Percentiles rank a stretch among this genome's conserved stretches.
These are phyloP conservation scores for Cerrena zonata DNA, from an alignment of 1,284 basidiomycete genomes.

Conservation along the genomic window DNA sequence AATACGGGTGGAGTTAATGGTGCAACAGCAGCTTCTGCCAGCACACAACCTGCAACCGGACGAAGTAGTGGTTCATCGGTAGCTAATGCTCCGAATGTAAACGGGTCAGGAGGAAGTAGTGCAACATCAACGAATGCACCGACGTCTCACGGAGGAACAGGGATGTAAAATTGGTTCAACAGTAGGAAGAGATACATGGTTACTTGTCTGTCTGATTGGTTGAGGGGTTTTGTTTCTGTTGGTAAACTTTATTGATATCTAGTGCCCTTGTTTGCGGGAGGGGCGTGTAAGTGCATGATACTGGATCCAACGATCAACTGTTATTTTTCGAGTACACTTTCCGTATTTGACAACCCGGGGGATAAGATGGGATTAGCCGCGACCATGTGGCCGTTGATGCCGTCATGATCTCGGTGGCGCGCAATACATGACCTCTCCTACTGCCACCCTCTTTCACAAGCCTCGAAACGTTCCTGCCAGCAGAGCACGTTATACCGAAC, in stretches of 20 bases:
- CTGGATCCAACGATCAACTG: not conserved
- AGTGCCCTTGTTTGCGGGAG: not conserved
- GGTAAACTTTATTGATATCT: not conserved
- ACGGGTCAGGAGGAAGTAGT: not conserved
- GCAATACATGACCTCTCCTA: not conserved
- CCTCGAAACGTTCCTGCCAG: too few relatives aligned
- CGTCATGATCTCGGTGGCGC: not conserved
- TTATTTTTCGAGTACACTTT: not conserved
- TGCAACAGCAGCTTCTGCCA: not conserved
- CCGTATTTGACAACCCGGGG: not conserved
- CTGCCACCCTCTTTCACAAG: not conserved
- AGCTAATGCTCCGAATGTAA: not conserved
- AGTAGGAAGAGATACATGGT: not conserved
- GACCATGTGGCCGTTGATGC: not conserved
- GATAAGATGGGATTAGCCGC: not conserved
- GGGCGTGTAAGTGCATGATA: not conserved
- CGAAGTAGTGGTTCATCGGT: not conserved
- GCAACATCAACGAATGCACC: not conserved
- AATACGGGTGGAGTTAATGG: constrained; percentile 7
- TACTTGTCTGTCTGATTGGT: not conserved
- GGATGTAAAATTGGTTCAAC: not conserved
- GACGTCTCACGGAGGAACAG: not conserved
- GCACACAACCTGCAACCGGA: not conserved
- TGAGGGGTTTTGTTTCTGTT: not conserved
- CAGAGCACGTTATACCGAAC: too few relatives aligned